These are phyloP conservation scores for Pythium myriotylum DNA, from an alignment of 352 stramenopile genomes.

Conservation along the genomic window DNA sequence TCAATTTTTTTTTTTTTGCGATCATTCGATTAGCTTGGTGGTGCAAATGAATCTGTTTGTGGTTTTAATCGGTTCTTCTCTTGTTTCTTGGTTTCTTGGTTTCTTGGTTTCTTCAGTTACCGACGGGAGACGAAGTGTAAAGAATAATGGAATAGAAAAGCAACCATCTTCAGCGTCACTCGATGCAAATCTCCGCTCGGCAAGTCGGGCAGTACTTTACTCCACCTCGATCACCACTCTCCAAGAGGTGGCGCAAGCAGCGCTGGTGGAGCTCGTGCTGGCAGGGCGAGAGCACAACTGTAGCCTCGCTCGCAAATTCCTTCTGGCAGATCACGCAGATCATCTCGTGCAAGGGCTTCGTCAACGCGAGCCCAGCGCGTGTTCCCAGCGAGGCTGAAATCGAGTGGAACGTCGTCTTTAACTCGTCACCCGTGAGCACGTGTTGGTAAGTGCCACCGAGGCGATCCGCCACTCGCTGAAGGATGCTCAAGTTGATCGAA, in stretches of 20 bases:
- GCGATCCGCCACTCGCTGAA: slow-evolving; percentile 56
- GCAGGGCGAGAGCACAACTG: slow-evolving; percentile 43
- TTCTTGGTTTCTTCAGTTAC: too few relatives aligned
- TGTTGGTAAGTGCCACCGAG: slow-evolving; percentile 69
- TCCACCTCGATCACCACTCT: not conserved
- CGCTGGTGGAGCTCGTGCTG: slow-evolving; percentile 53
- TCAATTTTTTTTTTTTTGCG: too few relatives aligned
- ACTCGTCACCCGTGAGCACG: slow-evolving; percentile 60
- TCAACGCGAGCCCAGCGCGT: slow-evolving; percentile 54
- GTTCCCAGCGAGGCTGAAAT: slow-evolving; percentile 77
- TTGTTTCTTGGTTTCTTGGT: too few relatives aligned
- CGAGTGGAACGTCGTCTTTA: slow-evolving; percentile 74
- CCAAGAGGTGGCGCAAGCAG: slow-evolving; percentile 29
- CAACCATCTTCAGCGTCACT: too few relatives aligned
- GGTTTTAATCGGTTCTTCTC: too few relatives aligned
- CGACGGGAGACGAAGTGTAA: too few relatives aligned
- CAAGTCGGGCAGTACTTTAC: slow-evolving; percentile 21
- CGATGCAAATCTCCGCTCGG: slow-evolving; percentile 7
- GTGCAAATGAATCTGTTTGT: too few relatives aligned
- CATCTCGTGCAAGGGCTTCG: slow-evolving; percentile 58
- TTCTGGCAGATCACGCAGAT: slow-evolving; percentile 67
- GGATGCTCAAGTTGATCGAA: slow-evolving; percentile 54
- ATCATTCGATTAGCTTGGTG: too few relatives aligned
- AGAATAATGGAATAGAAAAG: too few relatives aligned
- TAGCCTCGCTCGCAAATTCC: slow-evolving; percentile 54